These are phyloP conservation scores for Sarcomyxa edulis DNA, from an alignment of 768 basidiomycete genomes.

Conservation along the genomic window DNA sequence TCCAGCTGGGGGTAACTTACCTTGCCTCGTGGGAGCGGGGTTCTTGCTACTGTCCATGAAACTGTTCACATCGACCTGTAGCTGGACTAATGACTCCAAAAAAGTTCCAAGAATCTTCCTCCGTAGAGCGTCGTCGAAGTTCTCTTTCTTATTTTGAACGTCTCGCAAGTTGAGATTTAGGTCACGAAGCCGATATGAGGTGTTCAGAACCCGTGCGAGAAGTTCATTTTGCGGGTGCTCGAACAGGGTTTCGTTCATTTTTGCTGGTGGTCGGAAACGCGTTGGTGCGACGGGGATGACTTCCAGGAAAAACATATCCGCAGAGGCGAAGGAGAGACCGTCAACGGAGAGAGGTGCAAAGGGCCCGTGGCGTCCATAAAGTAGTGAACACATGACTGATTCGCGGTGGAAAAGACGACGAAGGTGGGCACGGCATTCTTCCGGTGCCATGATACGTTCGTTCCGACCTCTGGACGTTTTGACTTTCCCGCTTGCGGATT, in stretches of 20 bases:
- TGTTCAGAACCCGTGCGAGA: conserved; percentile 72
- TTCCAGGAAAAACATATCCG: conserved; percentile 98
- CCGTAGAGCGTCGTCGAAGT: conserved; percentile 43
- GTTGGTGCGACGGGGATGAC: conserved; percentile 90
- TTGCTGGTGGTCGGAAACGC: conserved; percentile 91
- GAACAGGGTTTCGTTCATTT: conserved; percentile 88
- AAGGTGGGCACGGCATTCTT: conserved; percentile 92
- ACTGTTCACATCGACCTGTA: conserved; percentile 93
- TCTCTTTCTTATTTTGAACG: conserved; percentile 54
- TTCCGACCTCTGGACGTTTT: conserved; percentile 78
- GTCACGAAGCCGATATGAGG: conserved; percentile 77
- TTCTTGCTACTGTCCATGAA: conserved; percentile 98
- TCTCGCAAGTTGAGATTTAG: conserved; percentile 60
- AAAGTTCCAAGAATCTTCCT: conserved; percentile 60
- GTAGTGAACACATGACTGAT: conserved; percentile 70
- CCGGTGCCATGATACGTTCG: conserved; percentile 86
- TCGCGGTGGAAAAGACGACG: conserved; percentile 86
- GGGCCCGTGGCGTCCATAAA: conserved; percentile 92
- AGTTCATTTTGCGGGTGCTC: conserved; percentile 96
- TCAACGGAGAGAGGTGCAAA: conserved; percentile 58
- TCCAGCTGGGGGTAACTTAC: conserved; percentile 87
- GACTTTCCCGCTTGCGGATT: conserved; percentile 69
- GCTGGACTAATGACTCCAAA: conserved; percentile 78
- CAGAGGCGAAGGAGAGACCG: conserved; percentile 64
- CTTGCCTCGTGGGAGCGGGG: conserved; percentile 76